A percentile compares a stretch with the other conserved stretches of the same genome.
Conservation (phyloP, 306 rosid species). For the Glycine latifolia region DNA sequence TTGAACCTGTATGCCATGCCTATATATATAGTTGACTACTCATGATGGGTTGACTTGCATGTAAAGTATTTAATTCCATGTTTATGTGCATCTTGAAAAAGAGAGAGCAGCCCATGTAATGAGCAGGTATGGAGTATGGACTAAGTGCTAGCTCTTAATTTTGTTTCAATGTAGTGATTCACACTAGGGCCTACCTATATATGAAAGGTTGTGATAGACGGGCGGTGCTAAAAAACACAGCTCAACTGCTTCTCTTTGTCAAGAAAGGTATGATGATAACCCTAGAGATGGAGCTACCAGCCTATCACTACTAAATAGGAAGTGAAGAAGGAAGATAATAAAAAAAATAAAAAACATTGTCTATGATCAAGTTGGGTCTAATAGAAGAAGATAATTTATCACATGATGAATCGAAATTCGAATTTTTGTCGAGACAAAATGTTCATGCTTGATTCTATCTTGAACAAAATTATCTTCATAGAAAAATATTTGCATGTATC, state of each 20-base stretch:
- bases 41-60: conserved; percentile 13
- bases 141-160: not conserved
- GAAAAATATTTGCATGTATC: too few relatives aligned
- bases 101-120: not conserved
- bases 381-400: too few relatives aligned
- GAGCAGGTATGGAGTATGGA: not conserved
- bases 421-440: too few relatives aligned
- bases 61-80: not conserved
- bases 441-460: too few relatives aligned
- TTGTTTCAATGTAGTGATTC: conserved; percentile 6
- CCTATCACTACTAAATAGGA: not conserved
- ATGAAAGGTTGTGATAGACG: conserved; percentile 4
- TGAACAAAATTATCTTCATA: too few relatives aligned
- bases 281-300: conserved; percentile 4
- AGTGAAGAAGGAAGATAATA: not conserved
- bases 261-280: conserved; percentile 15
- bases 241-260: not conserved
- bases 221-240: conserved; percentile 1
- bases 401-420: too few relatives aligned
- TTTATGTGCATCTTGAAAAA: conserved; percentile 8
- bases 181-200: not conserved
- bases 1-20: conserved; percentile 23
- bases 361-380: too few relatives aligned
- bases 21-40: conserved; percentile 33
- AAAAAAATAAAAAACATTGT: not conserved